Percentiles rank a stretch among this genome's conserved stretches.
phyloP scores from a whole-genome alignment of 352 stramenopile genomes.

The Pythium folliculosum region DNA sequence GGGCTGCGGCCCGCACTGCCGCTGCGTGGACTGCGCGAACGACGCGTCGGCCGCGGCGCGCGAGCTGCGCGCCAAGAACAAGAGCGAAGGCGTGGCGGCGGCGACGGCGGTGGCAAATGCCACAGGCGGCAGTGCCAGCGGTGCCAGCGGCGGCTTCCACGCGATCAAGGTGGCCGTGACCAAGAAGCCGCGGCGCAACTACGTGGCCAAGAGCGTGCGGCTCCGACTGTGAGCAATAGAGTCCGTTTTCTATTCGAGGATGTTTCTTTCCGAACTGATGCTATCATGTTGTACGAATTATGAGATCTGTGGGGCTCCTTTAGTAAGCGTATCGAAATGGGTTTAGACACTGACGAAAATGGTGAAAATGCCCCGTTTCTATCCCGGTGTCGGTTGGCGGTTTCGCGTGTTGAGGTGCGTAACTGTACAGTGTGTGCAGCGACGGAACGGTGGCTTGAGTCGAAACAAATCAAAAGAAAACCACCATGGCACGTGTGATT shows the following conservation, averaged over 20 bases:
- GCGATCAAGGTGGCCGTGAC: slow-evolving; percentile 67
- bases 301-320: too few relatives aligned
- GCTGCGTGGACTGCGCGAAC: slow-evolving; percentile 96
- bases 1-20: slow-evolving; percentile 91
- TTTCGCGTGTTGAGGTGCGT: too few relatives aligned
- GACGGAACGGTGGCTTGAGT: too few relatives aligned
- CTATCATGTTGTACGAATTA: neutral
- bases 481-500: too few relatives aligned
- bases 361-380: too few relatives aligned
- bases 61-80: slow-evolving; percentile 36
- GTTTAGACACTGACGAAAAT: too few relatives aligned
- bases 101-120: neutral
- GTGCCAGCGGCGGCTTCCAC: slow-evolving; percentile 40
- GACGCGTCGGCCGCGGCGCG: slow-evolving; percentile 38
- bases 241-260: neutral
- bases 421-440: too few relatives aligned
- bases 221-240: slow-evolving; percentile 30
- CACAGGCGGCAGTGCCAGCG: neutral
- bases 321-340: too few relatives aligned
- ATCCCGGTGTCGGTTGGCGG: too few relatives aligned
- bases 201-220: slow-evolving; percentile 57
- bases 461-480: too few relatives aligned
- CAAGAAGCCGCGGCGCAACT: slow-evolving; percentile 68
- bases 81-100: slow-evolving; percentile 9
- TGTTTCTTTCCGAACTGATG: too few relatives aligned